Evolutionary conservation across 2,329 filamentous ascomycete species (phyloP), one percentile per base, ranked within the genome.

Genomic region (Fusarium palustre): DNA sequence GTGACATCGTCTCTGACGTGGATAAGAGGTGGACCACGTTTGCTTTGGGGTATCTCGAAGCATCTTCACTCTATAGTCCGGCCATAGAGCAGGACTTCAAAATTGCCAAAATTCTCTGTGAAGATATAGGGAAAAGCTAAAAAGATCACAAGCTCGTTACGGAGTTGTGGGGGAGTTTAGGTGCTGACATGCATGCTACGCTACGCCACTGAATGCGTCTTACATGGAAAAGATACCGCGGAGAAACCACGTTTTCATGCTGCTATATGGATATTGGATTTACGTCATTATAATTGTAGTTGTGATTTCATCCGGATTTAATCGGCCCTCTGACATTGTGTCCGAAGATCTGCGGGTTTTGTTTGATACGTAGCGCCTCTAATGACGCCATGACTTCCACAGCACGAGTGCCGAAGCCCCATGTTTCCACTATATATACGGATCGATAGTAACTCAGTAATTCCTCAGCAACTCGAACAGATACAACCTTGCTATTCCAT

Each of bases 41-140:
- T 8, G 67, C 63, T 1, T 3, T 69, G 0, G 43, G 28, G 0
- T 69, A 69, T 42, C 22, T 69, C 1, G 67, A 68, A 15, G 47
- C 43, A 0, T 53, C 62, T 0, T 63, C 63, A 5, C 25, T 42
- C 8, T 58, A 52, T 0, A 69, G 67, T 1, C 67, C 67, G 0
- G 63, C 67, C 1, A 56, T 69, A 4, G 63, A 64, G 36, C 67
- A 68, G 10, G 67, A 69, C 1, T 68, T 64, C 0, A 67, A 68
- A 9, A 69, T 69, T 7, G 67, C 67, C 0, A 59, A 68, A 22
- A 34, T 60, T 12, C 64, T 69, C 1, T 70, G 50, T 3, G 58
- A 57, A 22, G 67, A 69, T 13, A 60, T 69, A 20, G 59, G 30
- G 16, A 70, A 43, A 20, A 38, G 18, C 18, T 69, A 16, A 69